Base-by-base conservation (phyloP, 2,329 filamentous ascomycete genomes). In the Leptosphaerulina australis region DNA sequence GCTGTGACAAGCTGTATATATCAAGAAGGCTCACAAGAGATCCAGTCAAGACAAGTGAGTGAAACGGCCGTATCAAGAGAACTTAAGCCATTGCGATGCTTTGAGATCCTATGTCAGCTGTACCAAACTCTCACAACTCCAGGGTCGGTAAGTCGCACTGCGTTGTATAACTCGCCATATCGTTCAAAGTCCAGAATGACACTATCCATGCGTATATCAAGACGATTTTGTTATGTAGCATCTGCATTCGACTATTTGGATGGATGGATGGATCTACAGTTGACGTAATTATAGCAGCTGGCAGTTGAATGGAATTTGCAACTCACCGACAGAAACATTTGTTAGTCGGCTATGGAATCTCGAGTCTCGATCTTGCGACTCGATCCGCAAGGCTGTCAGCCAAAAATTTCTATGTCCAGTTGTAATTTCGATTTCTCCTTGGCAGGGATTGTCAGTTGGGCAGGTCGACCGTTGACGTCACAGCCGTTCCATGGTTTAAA, bases 401-500 rank as follows among this genome's bases (percentile, higher is more conserved):
- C 29, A 40, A 44, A 38, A 26, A 18, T 24, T 17, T n/a, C 8
- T 2, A 28, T 8, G 34, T 20, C 40, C 40, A 50, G 22, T 50
- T 44, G 44, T 44, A 29, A 50, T 50, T 24, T 50, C 29, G 39
- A 35, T 18, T 29, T 25, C n/a, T 7, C 22, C 40, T 50, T 44
- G 40, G 47, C 47, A 50, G 40, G 35, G 47, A 11, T 44, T 21
- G 14, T 38, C 10, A 14, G n/a, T 37, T 10, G 38, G 26, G 25
- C 6, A 15, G 12, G 14, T 24, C 12, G n/a, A 26, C 43, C 21
- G n/a, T 44, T 40, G 47, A 50, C 47, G 47, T 50, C 47, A 50
- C 34, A n/a, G 3, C 14, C 22, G 30, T 25, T 35, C 40, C 24
- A 18, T 1, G 21, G 40, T 15, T 40, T 39, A 25, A 29, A 31